These are phyloP conservation scores for Cladorrhinum samala DNA, from an alignment of 495 filamentous ascomycete species.

Conservation along the genomic window DNA sequence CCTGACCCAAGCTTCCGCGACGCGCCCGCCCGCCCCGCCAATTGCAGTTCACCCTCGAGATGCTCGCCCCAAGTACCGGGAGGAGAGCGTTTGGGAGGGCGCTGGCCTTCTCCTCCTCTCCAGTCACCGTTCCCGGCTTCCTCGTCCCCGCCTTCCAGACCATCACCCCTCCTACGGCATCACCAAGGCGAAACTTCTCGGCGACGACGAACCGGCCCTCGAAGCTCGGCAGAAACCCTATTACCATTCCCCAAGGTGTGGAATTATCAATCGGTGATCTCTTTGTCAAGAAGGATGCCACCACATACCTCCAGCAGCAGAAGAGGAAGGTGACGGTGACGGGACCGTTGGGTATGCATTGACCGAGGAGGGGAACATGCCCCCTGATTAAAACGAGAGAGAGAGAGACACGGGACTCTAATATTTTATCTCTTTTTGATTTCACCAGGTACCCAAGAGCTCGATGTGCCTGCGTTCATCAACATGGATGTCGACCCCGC, in stretches of 20 bases:
- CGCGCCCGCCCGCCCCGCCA: background rate
- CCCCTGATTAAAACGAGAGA: background rate
- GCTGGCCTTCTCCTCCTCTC: slow-evolving; percentile 25
- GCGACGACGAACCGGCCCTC: slow-evolving; percentile 59
- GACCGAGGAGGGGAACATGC: background rate
- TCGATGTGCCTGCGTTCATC: slow-evolving; percentile 66
- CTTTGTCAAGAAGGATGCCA: slow-evolving; percentile 42
- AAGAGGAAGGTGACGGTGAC: slow-evolving; percentile 61
- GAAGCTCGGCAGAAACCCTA: slow-evolving; percentile 74
- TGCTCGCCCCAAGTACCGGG: slow-evolving; percentile 45
- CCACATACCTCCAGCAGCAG: slow-evolving; percentile 46
- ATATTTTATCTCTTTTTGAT: background rate
- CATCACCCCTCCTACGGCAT: slow-evolving; percentile 2
- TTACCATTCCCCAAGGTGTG: slow-evolving; percentile 81
- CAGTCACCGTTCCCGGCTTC: slow-evolving; percentile 56
- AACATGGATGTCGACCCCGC: slow-evolving; percentile 58
- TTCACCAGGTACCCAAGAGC: slow-evolving; percentile 56
- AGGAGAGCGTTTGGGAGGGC: slow-evolving; percentile 37
- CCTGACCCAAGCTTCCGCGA: background rate
- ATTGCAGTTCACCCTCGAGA: slow-evolving; percentile 19
- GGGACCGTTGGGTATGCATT: slow-evolving; percentile 63
- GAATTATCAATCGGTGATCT: slow-evolving; percentile 61
- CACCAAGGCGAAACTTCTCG: slow-evolving; percentile 60
- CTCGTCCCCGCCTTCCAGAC: slow-evolving; percentile 67
- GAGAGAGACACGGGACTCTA: slow-evolving; percentile 1